These are phyloP conservation scores for Plasmodium chabaudi DNA, from an alignment of 169 alveolate species.

Conservation along the genomic window DNA sequence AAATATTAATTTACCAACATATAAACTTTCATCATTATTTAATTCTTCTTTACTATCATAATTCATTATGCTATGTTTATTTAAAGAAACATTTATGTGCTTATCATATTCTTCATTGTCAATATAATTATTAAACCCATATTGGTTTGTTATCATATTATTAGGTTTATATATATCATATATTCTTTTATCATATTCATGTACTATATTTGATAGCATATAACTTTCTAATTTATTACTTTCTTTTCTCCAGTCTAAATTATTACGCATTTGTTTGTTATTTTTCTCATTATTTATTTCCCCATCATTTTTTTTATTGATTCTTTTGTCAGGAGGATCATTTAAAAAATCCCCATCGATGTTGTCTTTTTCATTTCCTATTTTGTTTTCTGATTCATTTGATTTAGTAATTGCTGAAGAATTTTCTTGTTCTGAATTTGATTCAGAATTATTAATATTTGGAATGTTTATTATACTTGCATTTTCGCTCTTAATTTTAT, in stretches of 20 bases:
- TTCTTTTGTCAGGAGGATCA: background rate
- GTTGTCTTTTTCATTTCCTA: too few relatives aligned
- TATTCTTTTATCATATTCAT: conserved; percentile 48
- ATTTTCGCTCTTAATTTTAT: conserved; percentile 11
- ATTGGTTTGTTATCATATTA: conserved; percentile 33
- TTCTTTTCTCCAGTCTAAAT: conserved; percentile 23
- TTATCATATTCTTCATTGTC: conserved; percentile 67
- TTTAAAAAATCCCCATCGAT: background rate
- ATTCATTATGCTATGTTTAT: conserved; percentile 69
- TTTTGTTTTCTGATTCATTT: too few relatives aligned
- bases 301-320: background rate
- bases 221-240: conserved; percentile 27
- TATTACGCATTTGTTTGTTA: background rate
- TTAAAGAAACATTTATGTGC: conserved; percentile 44
- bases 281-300: background rate
- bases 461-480: background rate
- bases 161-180: conserved; percentile 75
- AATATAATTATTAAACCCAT: conserved; percentile 70
- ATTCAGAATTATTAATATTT: background rate
- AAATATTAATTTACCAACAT: conserved; percentile 75
- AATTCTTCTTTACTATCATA: conserved; percentile 67
- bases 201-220: conserved; percentile 32
- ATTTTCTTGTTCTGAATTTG: background rate
- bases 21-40: conserved; percentile 52
- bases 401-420: background rate